Percentiles rank a stretch among this genome's conserved stretches.
These are phyloP conservation scores for Cryptococcus sp. DNA, from an alignment of 1,284 basidiomycete species.

Conservation along the genomic window DNA sequence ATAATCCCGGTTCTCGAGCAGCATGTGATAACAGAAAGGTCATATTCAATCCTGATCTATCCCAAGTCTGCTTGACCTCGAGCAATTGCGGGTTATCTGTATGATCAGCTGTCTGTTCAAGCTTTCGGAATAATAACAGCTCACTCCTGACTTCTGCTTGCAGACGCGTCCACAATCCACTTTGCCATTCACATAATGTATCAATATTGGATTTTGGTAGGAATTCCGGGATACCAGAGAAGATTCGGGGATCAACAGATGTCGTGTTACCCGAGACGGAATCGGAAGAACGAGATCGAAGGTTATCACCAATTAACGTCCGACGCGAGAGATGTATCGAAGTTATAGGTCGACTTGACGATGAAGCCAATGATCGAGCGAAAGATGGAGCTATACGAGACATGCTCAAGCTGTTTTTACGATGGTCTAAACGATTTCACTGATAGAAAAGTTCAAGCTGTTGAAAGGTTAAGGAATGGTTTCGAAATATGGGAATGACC, in stretches of 20 bases:
- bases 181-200: slow-evolving; percentile 40
- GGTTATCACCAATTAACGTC: neutral
- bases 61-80: slow-evolving; percentile 41
- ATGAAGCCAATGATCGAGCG: neutral
- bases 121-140: slow-evolving; percentile 10
- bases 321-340: neutral
- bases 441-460: neutral
- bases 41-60: slow-evolving; percentile 37
- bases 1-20: slow-evolving; percentile 58
- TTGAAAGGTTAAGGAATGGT: neutral
- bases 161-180: slow-evolving; percentile 41
- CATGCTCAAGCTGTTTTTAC: slow-evolving; percentile 2
- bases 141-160: slow-evolving; percentile 43
- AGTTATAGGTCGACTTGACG: neutral
- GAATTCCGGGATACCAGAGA: slow-evolving; percentile 34
- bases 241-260: slow-evolving; percentile 35
- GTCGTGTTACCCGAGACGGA: slow-evolving; percentile 9
- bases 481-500: neutral
- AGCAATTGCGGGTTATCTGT: slow-evolving; percentile 38
- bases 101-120: neutral
- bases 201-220: slow-evolving; percentile 32
- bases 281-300: neutral
- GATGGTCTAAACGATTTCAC: neutral
- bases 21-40: slow-evolving; percentile 62
- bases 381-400: slow-evolving; percentile 4